Base-by-base conservation (phyloP, 2,329 filamentous ascomycete genomes). In the Trichoderma aggressivum region DNA sequence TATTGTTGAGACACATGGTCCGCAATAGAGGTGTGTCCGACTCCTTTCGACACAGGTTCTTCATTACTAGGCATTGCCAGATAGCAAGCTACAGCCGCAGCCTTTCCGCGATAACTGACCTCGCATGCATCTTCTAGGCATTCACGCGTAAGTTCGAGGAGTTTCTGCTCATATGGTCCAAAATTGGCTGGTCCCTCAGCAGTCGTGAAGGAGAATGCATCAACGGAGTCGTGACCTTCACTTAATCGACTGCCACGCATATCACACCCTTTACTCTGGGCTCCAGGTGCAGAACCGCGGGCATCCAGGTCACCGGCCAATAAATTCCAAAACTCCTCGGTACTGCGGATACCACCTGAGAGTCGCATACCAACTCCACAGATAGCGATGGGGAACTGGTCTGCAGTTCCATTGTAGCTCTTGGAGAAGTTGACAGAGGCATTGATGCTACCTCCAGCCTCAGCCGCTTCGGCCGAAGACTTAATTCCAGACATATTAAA, bases 321-420 rank as follows among this genome's bases (percentile, higher is more conserved):
- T 21, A 24, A n/a, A 39, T 71, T 24, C 70, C 70, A 71, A 28
- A 69, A 69, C 7, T 30, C 39, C 18, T 63, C 34, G 34, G 21
- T 53, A 6, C n/a, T 63, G 32, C 36, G 64, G 26, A 71, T 63
- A 3, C 64, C 64, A 16, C 70, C 70, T 1, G 70, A 58, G 14
- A 71, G 65, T 16, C 70, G 70, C 30, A 71, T 18, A 26, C 64
- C 70, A 56, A 71, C 21, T 24, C 64, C 63, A 16, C 70, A 71
- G n/a, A 71, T 71, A 5, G 70, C 70, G 26, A 80, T 75, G 7
- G 77, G 78, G 7, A 26, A 34, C 56, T 53, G 68, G 21, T n/a
- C 32, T 16, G n/a, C 39, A 69, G 3, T 21, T 7, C 16, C 56
- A 28, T 21, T 36, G n/a, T 14, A 47, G 5, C n/a, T 14, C 56